Evolutionary conservation across 2,329 filamentous ascomycete species (phyloP), one percentile per base, ranked within the genome.

Genomic region (Amylocarpus encephaloides): DNA sequence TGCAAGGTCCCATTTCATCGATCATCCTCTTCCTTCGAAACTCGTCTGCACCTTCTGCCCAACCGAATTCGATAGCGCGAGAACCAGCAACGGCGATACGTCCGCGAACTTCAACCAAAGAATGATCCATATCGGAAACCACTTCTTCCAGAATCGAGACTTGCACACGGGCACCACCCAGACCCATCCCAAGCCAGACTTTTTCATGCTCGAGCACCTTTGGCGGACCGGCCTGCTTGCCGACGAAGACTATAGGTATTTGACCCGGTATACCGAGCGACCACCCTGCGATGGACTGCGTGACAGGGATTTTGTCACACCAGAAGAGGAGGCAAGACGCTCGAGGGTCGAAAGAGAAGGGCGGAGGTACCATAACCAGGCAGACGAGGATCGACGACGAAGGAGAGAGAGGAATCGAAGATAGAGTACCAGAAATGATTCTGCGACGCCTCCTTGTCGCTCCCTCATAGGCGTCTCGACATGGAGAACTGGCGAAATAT

Each of bases 11-110:
- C 59, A 65, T 1, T 75, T 79, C 53, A 57, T 72, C 7, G 1
- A 33, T 0, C 32, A 61, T 3, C 49, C 15, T 0, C 68, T 71
- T 5, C 69, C 72, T 2, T 7, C 10, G 0, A 56, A 55, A 10
- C 67, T 67, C 4, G 47, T 68, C 0, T 82, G 78, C 57, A 77
- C 72, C 70, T 80, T 77, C 52, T 82, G 78, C 57, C 66, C 73
- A 48, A 41, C 60, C 0, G 43, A 49, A 39, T 53, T 55, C 9
- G 47, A 50, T 15, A 39, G 40, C 30, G 53, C 58, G 10, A 22
- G 43, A 30, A 18, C 42, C 9, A 47, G 49, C 22, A 9, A 42
- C 2, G 15, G 34, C 2, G 44, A 62, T 46, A 49, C 49, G 1
- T 6, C 16, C 10, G 9, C 9, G n/a, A 61, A 50, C 36, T 66